Evolutionary conservation across 2,329 filamentous ascomycete species (phyloP).

Genomic region (Grosmannia penicillata): DNA sequence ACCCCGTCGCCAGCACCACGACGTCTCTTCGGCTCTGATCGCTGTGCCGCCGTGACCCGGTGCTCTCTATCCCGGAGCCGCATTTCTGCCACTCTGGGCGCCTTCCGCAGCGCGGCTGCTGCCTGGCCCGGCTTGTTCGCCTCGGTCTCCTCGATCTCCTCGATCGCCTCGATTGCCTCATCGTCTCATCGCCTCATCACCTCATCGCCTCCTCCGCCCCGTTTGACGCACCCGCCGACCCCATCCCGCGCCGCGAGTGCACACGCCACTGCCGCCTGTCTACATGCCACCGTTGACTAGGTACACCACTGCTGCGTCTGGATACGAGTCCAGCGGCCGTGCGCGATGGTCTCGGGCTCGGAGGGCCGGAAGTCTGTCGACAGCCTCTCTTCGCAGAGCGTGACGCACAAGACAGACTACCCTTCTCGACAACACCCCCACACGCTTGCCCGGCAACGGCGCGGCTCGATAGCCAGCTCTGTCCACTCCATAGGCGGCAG

Average conservation of each 20-base stretch:
- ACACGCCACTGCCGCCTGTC: too few relatives aligned
- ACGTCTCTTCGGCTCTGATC: background rate
- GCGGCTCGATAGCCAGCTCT: slow-evolving; percentile 78
- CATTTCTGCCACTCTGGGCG: too few relatives aligned
- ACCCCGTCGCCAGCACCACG: background rate
- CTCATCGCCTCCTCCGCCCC: too few relatives aligned
- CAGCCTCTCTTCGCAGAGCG: slow-evolving; percentile 38
- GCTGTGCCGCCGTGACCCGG: too few relatives aligned
- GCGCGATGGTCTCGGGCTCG: slow-evolving; percentile 41
- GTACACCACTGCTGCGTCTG: background rate
- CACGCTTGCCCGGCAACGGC: slow-evolving; percentile 32
- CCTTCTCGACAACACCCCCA: slow-evolving; percentile 27
- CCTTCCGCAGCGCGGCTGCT: too few relatives aligned
- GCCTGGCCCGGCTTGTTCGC: background rate
- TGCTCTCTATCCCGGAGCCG: too few relatives aligned
- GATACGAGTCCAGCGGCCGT: slow-evolving; percentile 3
- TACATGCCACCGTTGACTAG: slow-evolving; percentile 5
- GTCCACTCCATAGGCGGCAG: slow-evolving; percentile 76
- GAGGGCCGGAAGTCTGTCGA: slow-evolving; percentile 51
- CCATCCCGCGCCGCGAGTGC: too few relatives aligned
- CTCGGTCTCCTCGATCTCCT: too few relatives aligned
- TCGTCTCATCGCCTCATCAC: too few relatives aligned
- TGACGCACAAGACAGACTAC: slow-evolving; percentile 34
- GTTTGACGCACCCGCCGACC: too few relatives aligned
- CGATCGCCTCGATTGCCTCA: too few relatives aligned